These are phyloP conservation scores for Schwanniomyces vanrijiae DNA, from an alignment of 805 yeast genomes.

Conservation along the genomic window DNA sequence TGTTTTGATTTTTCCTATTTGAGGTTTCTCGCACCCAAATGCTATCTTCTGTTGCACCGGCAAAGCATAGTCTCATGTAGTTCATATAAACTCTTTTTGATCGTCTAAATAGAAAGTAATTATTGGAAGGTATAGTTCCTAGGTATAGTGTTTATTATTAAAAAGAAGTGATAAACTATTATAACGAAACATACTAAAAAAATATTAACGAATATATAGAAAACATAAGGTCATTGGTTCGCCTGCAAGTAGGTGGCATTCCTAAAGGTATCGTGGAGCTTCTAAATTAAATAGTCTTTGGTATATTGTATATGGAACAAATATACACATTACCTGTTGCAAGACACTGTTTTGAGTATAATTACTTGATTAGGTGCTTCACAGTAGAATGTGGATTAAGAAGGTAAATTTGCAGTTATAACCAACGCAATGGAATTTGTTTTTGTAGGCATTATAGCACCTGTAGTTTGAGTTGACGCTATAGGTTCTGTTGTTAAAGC, in stretches of 20 bases:
- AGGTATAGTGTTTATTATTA: background rate
- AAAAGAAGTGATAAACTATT: background rate
- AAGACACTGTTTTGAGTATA: too few relatives aligned
- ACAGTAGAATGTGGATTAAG: background rate
- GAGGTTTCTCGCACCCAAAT: background rate
- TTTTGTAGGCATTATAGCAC: background rate
- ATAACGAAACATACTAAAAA: background rate
- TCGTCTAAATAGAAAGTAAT: too few relatives aligned
- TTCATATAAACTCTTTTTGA: background rate
- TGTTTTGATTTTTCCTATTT: background rate
- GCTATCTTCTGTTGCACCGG: background rate
- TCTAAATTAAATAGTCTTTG: background rate
- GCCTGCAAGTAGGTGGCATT: background rate
- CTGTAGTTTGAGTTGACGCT: background rate
- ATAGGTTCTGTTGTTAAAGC: background rate
- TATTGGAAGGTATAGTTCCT: too few relatives aligned
- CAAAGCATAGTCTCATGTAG: background rate
- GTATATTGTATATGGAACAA: background rate
- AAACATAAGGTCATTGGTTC: background rate
- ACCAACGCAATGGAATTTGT: background rate
- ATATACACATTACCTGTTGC: background rate
- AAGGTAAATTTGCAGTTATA: background rate
- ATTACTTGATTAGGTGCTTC: too few relatives aligned
- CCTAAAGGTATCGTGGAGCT: background rate
- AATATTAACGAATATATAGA: background rate